Conservation (phyloP, 371 early-diverging fungal genomes). For the Mortierella sp. region DNA sequence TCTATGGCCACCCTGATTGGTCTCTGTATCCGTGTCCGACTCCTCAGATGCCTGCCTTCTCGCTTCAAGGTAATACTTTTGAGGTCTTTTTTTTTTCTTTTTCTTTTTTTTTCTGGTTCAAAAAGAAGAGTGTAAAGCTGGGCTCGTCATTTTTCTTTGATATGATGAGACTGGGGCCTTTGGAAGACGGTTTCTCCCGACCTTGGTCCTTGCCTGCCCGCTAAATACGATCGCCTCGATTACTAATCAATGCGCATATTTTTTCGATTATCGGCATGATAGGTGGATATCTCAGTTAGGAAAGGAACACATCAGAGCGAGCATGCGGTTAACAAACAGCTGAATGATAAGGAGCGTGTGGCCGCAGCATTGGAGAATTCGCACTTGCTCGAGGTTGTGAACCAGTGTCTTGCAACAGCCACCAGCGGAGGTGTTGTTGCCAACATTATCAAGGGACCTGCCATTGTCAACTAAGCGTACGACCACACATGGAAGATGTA, state of each 20-base stretch:
- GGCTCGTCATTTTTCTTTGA: slow-evolving; percentile 3
- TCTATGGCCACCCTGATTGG: slow-evolving; percentile 99
- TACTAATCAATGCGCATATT: background rate
- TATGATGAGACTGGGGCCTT: background rate
- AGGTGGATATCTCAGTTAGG: slow-evolving; percentile 91
- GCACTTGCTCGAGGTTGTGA: slow-evolving; percentile 94
- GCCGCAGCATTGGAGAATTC: slow-evolving; percentile 99
- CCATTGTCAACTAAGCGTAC: slow-evolving; percentile 28
- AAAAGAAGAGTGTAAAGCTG: background rate
- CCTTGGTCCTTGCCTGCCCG: background rate
- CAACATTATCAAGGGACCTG: slow-evolving; percentile 52
- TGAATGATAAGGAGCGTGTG: slow-evolving; percentile 99
- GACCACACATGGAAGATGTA: background rate
- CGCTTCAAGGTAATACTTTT: slow-evolving; percentile 82
- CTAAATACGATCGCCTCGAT: background rate
- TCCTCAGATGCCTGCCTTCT: slow-evolving; percentile 89
- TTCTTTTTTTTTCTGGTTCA: too few species aligned
- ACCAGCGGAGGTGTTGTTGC: slow-evolving; percentile 56
- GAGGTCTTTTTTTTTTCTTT: too few species aligned
- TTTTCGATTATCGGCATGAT: background rate
- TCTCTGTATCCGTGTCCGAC: slow-evolving; percentile 94
- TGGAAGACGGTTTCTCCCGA: slow-evolving; percentile 22
- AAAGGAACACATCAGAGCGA: slow-evolving; percentile 98
- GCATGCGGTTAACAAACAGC: slow-evolving; percentile 96
- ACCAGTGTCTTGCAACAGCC: slow-evolving; percentile 88